Evolutionary conservation across 495 filamentous ascomycete species (phyloP), one percentile per base, ranked within the genome.

Genomic region (Aspergillus nidulans): DNA sequence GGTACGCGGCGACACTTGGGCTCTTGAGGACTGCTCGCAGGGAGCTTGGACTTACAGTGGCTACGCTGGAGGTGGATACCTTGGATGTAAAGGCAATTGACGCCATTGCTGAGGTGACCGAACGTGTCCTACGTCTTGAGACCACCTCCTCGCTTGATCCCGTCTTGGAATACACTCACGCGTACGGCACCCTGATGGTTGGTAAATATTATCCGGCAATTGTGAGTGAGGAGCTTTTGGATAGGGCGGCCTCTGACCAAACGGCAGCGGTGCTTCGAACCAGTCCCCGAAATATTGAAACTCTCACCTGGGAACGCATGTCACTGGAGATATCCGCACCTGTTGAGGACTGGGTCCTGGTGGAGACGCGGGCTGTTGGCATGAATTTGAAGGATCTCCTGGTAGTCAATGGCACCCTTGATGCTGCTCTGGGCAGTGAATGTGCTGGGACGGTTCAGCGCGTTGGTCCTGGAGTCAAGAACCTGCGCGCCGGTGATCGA

Each of bases 401-500:
- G 3, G 19, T 42, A 7, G 7, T 18, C 40, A 23, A 12, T 3
- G 19, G 40, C 13, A 23, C 40, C 19, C 20, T 42, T 23, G 20
- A 42, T 19, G n/a, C 25, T 1, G 25, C 13, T 1, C 15, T 19
- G 4, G 44, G 16, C 1, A 4, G 3, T 1, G 24, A 47, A 19
- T 47, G 25, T 16, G 23, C 25, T 30, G 78, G 76, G 6, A 64
- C 70, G 5, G 60, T 80, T 21, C 62, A 61, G 0, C 63, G 70
- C 1, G 58, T 76, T 10, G 77, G 77, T 0, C 39, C 61, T 1
- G 47, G 60, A 3, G 76, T 78, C 6, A 57, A 52, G 1, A 25
- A 67, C 13, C 3, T 79, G 6, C 44, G 56, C 2, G 53, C 67
- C 3, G 77, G 79, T 0, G 67, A 70, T 55, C 59, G 66, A n/a